Evolutionary conservation across 495 filamentous ascomycete species (phyloP).

Genomic region (Aspergillus leporis): DNA sequence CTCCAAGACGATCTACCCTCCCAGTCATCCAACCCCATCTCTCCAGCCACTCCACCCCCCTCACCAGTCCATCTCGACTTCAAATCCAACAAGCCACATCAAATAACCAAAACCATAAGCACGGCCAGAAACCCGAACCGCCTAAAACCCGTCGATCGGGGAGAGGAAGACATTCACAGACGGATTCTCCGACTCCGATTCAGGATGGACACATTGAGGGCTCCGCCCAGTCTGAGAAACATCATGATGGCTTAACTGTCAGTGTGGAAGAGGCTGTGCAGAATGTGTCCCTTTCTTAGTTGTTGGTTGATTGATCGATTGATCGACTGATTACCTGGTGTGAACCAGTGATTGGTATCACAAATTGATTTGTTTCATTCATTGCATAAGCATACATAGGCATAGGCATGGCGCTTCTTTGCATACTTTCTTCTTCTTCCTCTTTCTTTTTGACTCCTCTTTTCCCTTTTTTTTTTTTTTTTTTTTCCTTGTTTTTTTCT

Average conservation of each 20-base stretch:
- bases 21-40: conserved; percentile 22
- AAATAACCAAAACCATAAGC: conserved; percentile 17
- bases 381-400: neutral
- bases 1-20: conserved; percentile 37
- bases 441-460: neutral
- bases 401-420: neutral
- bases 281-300: conserved; percentile 32
- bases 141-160: conserved; percentile 43
- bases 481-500: neutral
- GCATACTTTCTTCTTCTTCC: neutral
- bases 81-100: neutral
- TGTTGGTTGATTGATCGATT: neutral
- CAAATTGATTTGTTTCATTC: neutral
- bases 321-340: neutral
- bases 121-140: conserved; percentile 37
- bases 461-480: neutral
- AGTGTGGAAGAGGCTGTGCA: conserved; percentile 45
- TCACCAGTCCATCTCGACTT: conserved; percentile 21
- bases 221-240: conserved; percentile 16
- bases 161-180: conserved; percentile 31
- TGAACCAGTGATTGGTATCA: no score
- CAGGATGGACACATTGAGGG: conserved; percentile 8
- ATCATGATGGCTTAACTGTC: conserved; percentile 21
- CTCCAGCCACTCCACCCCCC: conserved; percentile 27
- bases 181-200: conserved; percentile 18